Base-by-base conservation (phyloP, 495 filamentous ascomycete species). In the Talaromyces nanjingensis region DNA sequence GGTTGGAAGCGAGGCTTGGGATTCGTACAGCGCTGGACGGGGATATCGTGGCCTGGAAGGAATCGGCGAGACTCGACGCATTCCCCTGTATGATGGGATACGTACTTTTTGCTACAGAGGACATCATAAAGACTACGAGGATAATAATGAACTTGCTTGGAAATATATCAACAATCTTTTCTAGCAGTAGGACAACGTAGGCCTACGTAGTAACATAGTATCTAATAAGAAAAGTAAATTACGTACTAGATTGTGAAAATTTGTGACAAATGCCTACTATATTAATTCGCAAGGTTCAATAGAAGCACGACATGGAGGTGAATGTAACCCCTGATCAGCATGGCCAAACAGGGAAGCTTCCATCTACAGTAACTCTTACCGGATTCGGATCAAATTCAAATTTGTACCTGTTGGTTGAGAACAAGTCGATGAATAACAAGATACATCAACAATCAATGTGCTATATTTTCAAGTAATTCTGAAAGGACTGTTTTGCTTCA, bases 361-460 rank as follows among this genome's bases (percentile, higher is more conserved):
- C 59, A 8, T 31, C 20, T 61, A 25, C n/a, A 61, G 59, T 61
- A 61, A 61, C 20, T 27, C 22, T 61, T 61, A 61, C 59, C 59
- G 59, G 11, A 61, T 27, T 29, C 0, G 59, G 59, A 16, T 37
- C 20, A 33, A 61, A 18, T 22, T 58, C 22, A 6, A 53, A 53
- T 1, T 22, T 53, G 18, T 25, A 20, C 2, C 14, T 42, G 12
- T 42, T 9, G 37, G 37, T 16, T 42, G 37, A 14, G 12, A 53
- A 2, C 6, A 4, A 11, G n/a, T 24, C n/a, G 16, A 7, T 12
- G 4, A 18, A 53, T 53, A 5, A 27, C n/a, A 54, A 20, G 49
- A 54, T 20, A 24, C 49, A 54, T 42, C 8, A 37, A 37, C 9
- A 37, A 37, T 42, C 14, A 42, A 42, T 14, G 14, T 42, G 4